Base-by-base conservation (phyloP, 2,329 filamentous ascomycete species). In the Cadophora malorum region DNA sequence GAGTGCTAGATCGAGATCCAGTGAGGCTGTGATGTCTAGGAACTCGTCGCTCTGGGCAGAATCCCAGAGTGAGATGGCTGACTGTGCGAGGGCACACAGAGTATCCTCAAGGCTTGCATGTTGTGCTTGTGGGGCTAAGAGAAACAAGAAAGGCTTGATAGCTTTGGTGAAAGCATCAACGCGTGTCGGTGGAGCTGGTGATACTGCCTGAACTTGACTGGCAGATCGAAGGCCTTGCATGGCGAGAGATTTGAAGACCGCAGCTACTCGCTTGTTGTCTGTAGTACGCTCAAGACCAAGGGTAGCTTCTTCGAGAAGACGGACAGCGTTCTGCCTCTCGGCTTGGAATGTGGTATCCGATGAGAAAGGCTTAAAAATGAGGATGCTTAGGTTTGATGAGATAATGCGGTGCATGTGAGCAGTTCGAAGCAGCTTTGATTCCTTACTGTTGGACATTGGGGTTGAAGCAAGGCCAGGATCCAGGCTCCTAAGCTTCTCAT, bases 331-430 rank as follows among this genome's bases (percentile, higher is more conserved):
- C 23, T 52, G 4, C 35, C 31, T 19, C 25, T 50, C 59, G 12
- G 23, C 3, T 10, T 62, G 35, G 21, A 47, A 61, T 3, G 41
- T 62, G 14, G 7, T 52, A 9, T 62, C 59, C 12, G 59, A 62
- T 19, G 41, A 62, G 25, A 62, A 62, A 4, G 21, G 59, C 59
- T 52, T 45, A 23, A 50, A 50, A 2, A 62, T 7, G 14, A 62
- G 49, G 6, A 28, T 50, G 9, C n/a, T 21, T 7, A 62, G 59
- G 16, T 21, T 31, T 16, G 4, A 50, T 1, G 45, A 25, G 23
- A 62, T 50, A 21, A 62, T 50, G 8, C 59, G 59, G 25, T 62
- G 14, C 3, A 19, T 16, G 59, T 62, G 59, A 35, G 45, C 41
- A 21, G 16, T 35, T 4, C 59, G 41, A 35, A 62, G 23, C 25